phyloP scores from a whole-genome alignment of 2,329 filamentous ascomycete genomes.

The Pestalotiopsis sp. region DNA sequence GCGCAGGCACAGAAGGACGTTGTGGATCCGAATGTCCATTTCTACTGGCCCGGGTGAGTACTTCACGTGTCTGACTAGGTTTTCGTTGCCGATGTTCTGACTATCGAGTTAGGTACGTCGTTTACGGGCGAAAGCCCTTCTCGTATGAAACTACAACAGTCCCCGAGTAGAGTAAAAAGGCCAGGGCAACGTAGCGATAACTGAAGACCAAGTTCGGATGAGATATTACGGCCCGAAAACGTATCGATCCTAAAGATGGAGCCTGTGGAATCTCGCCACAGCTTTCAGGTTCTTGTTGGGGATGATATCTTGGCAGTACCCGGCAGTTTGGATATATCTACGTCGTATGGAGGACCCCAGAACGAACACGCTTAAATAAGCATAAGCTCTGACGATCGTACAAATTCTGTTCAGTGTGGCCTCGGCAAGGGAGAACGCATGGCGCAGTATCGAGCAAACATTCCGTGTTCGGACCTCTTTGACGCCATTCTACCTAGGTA shows the following conservation, averaged over 20 bases:
- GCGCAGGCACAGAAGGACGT: slow-evolving; percentile 10
- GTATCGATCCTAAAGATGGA: no score
- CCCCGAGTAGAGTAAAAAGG: neutral
- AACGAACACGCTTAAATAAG: neutral
- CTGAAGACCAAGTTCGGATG: no score
- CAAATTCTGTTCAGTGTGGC: neutral
- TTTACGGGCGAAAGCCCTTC: slow-evolving; percentile 15
- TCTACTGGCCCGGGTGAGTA: slow-evolving; percentile 12
- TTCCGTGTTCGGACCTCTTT: neutral
- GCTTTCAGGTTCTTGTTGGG: no score
- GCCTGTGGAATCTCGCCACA: no score
- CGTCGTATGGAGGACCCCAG: neutral
- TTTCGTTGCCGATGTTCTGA: neutral
- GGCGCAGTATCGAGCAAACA: neutral
- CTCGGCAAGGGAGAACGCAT: neutral
- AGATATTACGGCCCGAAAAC: no score
- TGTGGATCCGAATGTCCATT: neutral
- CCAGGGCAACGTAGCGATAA: no score
- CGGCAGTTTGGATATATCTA: no score
- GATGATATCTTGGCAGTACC: no score
- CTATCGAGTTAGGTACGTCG: neutral
- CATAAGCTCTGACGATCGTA: neutral
- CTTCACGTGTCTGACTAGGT: no score
- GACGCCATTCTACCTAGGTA: no score
- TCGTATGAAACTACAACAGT: neutral